phyloP scores from a whole-genome alignment of 805 yeast genomes.

The Saturnispora galanensis region DNA sequence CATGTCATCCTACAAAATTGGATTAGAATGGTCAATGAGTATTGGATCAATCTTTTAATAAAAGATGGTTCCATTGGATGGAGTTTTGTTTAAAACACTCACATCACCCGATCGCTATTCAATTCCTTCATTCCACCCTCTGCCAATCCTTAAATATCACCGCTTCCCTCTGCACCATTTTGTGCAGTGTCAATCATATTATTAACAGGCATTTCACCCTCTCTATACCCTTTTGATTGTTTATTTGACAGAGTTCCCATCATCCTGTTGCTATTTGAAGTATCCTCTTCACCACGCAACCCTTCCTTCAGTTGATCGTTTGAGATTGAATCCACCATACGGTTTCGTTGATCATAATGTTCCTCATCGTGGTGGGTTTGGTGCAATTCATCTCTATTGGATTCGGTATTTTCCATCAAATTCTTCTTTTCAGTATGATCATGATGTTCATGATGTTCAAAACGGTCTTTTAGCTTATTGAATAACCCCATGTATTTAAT shows the following conservation, averaged over 20 bases:
- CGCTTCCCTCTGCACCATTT: neutral
- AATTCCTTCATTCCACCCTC: neutral
- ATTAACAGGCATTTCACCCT: constrained; percentile 3
- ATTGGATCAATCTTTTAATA: constrained; percentile 11
- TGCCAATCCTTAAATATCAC: neutral
- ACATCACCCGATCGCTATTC: neutral
- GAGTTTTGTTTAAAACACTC: constrained; percentile 11
- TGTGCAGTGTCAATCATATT: constrained; percentile 5
- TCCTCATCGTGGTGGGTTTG: neutral
- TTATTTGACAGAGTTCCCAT: constrained; percentile 8
- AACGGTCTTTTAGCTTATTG: too few relatives aligned
- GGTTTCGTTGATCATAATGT: constrained; percentile 8
- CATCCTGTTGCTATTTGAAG: neutral
- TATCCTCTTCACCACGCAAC: neutral
- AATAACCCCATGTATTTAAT: too few relatives aligned
- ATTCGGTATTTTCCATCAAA: constrained; percentile 9
- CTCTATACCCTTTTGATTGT: constrained; percentile 1
- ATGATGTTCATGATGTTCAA: too few relatives aligned
- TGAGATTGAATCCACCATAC: constrained; percentile 12
- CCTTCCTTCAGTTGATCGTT: constrained; percentile 7
- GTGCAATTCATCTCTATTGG: constrained; percentile 10
- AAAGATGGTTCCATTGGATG: constrained; percentile 23
- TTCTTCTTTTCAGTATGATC: constrained; percentile 5
- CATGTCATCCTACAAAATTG: constrained; percentile 16
- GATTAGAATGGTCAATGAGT: constrained; percentile 16